Percentiles rank a stretch among this genome's conserved stretches.
phyloP scores from a whole-genome alignment of 129 eudicot genomes.

The Logfia minima region DNA sequence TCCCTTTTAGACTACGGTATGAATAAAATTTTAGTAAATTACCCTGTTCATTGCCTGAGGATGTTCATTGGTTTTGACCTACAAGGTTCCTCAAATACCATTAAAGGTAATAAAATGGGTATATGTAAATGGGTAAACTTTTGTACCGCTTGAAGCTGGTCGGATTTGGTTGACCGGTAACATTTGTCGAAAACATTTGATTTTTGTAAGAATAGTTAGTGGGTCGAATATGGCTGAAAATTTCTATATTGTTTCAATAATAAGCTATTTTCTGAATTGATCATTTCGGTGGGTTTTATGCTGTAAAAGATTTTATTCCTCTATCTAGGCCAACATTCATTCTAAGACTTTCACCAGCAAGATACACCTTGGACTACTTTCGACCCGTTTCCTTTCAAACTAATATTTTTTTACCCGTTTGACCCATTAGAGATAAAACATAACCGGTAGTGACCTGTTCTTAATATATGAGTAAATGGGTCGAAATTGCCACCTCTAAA shows the following conservation, averaged over 20 bases:
- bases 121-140: neutral
- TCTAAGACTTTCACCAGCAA: too few species aligned
- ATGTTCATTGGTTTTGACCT: neutral
- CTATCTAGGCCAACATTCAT: neutral
- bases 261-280: neutral
- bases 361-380: neutral
- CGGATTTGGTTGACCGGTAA: neutral
- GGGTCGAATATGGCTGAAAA: neutral
- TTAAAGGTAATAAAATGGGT: neutral
- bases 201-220: neutral
- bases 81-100: slow-evolving; percentile 9
- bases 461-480: neutral
- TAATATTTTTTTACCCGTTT: neutral
- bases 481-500: neutral
- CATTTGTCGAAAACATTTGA: neutral
- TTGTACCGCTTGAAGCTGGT: neutral
- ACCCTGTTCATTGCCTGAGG: neutral
- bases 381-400: neutral
- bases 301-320: neutral
- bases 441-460: neutral
- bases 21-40: neutral
- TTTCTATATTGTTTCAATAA: neutral
- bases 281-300: neutral
- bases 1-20: neutral
- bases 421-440: slow-evolving; percentile 4